These are phyloP conservation scores for Pseudisothecium myosuroides DNA, from an alignment of 225 moss, liverwort and hornwort genomes.

Conservation along the genomic window DNA sequence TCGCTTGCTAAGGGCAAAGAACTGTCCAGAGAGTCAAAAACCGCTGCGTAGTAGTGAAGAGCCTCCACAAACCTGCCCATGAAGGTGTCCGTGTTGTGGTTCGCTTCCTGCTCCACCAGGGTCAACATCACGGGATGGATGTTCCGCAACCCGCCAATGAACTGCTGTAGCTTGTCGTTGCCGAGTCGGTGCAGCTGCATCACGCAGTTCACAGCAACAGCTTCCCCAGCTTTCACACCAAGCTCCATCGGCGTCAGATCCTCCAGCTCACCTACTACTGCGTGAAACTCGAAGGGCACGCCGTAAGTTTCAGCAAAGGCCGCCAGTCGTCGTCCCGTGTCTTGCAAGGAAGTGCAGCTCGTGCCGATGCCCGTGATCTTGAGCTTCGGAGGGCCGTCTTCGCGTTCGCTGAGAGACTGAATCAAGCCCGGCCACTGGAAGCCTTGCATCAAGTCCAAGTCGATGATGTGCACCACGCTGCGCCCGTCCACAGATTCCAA, in stretches of 20 bases:
- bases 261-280: constrained; percentile 61
- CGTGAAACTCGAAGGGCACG: constrained; percentile 75
- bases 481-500: constrained; percentile 56
- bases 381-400: constrained; percentile 68
- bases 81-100: constrained; percentile 60
- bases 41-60: constrained; percentile 81
- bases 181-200: constrained; percentile 63
- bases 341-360: constrained; percentile 45
- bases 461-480: constrained; percentile 64
- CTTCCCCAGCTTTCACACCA: constrained; percentile 43
- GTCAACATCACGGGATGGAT: constrained; percentile 66
- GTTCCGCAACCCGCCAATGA: constrained; percentile 30
- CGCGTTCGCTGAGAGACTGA: constrained; percentile 59
- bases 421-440: constrained; percentile 92
- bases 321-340: constrained; percentile 58
- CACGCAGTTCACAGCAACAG: constrained; percentile 66
- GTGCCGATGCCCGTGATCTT: constrained; percentile 82
- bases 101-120: constrained; percentile 89
- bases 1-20: constrained; percentile 62
- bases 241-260: constrained; percentile 45
- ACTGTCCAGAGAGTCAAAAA: constrained; percentile 84
- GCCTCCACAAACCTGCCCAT: constrained; percentile 82
- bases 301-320: constrained; percentile 63
- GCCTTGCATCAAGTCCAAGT: constrained; percentile 90
- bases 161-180: constrained; percentile 47